These are phyloP conservation scores for Tulasnella calospora DNA, from an alignment of 768 basidiomycete genomes.

Conservation along the genomic window DNA sequence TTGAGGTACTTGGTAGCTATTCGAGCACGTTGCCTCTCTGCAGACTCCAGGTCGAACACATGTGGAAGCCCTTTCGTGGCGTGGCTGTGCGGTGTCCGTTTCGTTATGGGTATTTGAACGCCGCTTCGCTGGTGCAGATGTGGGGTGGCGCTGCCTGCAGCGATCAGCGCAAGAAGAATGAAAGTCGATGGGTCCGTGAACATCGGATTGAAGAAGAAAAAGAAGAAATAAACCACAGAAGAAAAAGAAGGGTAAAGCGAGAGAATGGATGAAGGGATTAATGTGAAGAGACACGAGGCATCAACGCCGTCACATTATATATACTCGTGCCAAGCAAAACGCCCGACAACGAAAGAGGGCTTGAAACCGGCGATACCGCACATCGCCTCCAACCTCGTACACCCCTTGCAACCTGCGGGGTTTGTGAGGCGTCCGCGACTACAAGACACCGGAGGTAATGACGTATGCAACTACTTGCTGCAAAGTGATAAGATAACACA, in stretches of 20 bases:
- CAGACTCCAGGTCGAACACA: neutral
- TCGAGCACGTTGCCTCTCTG: neutral
- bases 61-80: neutral
- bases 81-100: neutral
- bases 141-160: neutral
- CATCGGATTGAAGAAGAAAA: neutral
- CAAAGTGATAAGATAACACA: neutral
- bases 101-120: neutral
- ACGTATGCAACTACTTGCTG: neutral
- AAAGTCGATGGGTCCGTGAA: neutral
- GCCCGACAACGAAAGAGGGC: neutral
- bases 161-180: neutral
- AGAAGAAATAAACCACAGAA: neutral
- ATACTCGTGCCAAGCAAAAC: neutral
- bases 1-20: neutral
- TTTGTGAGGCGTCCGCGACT: neutral
- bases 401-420: neutral
- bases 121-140: neutral
- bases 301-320: neutral
- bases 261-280: neutral
- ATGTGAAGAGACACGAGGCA: neutral
- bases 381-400: neutral
- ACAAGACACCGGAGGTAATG: neutral
- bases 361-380: neutral
- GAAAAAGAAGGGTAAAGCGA: neutral